Percentiles rank a stretch among this genome's conserved stretches.
phyloP scores from a whole-genome alignment of 345 rosid species.

The Hevea brasiliensis region DNA sequence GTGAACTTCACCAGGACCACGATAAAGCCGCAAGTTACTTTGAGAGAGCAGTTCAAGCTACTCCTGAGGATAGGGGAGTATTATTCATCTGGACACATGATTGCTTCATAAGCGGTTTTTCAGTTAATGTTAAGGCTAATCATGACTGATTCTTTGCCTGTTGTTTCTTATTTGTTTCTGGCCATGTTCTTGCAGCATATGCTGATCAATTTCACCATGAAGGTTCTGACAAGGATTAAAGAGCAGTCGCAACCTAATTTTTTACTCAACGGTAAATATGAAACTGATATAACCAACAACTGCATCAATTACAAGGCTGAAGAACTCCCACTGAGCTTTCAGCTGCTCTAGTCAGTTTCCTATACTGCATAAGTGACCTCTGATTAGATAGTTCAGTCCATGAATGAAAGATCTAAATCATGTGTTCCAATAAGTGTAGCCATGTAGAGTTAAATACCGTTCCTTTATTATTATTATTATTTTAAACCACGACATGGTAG shows the following conservation, averaged over 20 bases:
- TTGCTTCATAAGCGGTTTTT: not conserved
- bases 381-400: too few species aligned
- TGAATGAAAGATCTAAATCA: too few species aligned
- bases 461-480: too few species aligned
- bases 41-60: slow-evolving; percentile 60
- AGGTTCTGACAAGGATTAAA: not conserved
- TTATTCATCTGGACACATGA: too few species aligned
- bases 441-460: too few species aligned
- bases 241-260: not conserved
- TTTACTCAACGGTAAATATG: not conserved
- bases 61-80: slow-evolving; percentile 59
- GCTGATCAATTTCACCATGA: slow-evolving; percentile 41
- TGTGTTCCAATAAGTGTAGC: too few species aligned
- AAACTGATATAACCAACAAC: not conserved
- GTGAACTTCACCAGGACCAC: slow-evolving; percentile 57
- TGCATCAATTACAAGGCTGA: not conserved
- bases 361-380: too few species aligned
- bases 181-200: slow-evolving; percentile 72
- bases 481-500: too few species aligned
- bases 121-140: too few species aligned
- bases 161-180: slow-evolving; percentile 32
- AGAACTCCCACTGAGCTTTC: too few species aligned
- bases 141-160: not conserved
- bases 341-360: too few species aligned
- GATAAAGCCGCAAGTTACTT: slow-evolving; percentile 60